Base-by-base conservation (phyloP, 371 early-diverging fungal species). In the Mucor mucedo region DNA sequence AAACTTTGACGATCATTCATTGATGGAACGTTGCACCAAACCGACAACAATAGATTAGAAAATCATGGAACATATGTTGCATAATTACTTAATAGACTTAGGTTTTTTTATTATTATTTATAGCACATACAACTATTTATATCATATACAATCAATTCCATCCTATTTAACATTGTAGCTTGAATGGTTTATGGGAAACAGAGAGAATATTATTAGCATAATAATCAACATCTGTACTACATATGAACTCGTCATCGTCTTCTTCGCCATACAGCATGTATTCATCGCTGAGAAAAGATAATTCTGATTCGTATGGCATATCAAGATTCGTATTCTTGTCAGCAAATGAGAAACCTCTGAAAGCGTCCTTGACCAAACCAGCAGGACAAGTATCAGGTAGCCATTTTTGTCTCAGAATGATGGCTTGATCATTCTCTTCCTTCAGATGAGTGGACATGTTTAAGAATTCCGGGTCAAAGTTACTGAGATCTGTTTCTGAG, bases 391-490 rank as follows among this genome's bases (percentile, higher is more conserved):
- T 39, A 14, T 62, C 63, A 8, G 54, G 60, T 13, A 55, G 16
- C 35, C 54, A 58, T 2, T 28, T 28, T 9, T 58, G 41, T 38
- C 44, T 29, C 8, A 8, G 35, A 35, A 35, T 35, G 8, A 35
- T 8, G 21, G 21, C 21, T 21, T 21, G 21, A 35, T 35, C 35
- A 8, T 35, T 35, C 1, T 35, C 35, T 35, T 35, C 35, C 8
- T 35, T 4, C 4, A 35, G 35, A 6, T 35, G 35, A 35, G 35
- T 35, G 35, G 77, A 67, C 79, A 81, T 75, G 29, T 62, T 35
- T 38, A 78, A 48, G 48, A 89, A 89, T 13, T 81, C 80, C 21
- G 74, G 72, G 63, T 89, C 88, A 70, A 89, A 87, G 63, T 89
- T 78, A 52, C 81, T 77, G 21, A 86, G 64, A 55, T 89, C 89